Evolutionary conservation across 208 protist genomes (phyloP).

Genomic region (Wallacemonas sp.): DNA sequence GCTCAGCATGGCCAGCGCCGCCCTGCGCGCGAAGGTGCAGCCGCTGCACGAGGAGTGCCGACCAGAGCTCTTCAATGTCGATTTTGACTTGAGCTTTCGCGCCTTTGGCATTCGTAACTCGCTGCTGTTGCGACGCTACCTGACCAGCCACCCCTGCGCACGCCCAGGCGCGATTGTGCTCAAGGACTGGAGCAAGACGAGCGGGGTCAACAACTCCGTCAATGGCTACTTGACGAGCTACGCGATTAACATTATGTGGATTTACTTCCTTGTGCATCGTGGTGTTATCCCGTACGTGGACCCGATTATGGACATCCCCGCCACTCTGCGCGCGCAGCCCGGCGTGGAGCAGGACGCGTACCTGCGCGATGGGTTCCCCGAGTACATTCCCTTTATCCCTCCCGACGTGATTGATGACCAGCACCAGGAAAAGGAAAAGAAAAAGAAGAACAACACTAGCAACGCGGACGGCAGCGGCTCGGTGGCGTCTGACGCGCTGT

Average conservation of each 20-base stretch:
- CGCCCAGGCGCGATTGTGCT: conserved; percentile 84
- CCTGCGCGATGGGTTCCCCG: conserved; percentile 11
- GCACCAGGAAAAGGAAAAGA: too few species aligned
- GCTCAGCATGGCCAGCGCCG: conserved; percentile 43
- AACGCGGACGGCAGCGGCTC: too few species aligned
- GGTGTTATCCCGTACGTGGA: conserved; percentile 76
- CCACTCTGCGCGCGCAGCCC: conserved; percentile 44
- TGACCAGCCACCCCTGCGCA: conserved; percentile 78
- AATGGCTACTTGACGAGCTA: conserved; percentile 92
- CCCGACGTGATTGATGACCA: not conserved
- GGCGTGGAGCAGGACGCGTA: conserved; percentile 35
- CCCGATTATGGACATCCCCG: conserved; percentile 65
- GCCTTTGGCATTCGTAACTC: conserved; percentile 92
- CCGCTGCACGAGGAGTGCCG: conserved; percentile 83
- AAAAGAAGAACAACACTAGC: too few species aligned
- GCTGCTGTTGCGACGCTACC: conserved; percentile 77
- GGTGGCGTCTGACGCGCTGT: conserved; percentile 29
- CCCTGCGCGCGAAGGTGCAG: conserved; percentile 64
- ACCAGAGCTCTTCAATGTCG: conserved; percentile 84
- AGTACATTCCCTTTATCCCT: conserved; percentile 66
- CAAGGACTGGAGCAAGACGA: conserved; percentile 92
- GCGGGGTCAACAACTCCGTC: conserved; percentile 89
- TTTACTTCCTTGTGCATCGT: conserved; percentile 90
- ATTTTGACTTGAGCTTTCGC: conserved; percentile 91
- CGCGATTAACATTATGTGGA: conserved; percentile 92